Base-by-base conservation (phyloP, 768 basidiomycete genomes). In the Lactifluus pinguis region DNA sequence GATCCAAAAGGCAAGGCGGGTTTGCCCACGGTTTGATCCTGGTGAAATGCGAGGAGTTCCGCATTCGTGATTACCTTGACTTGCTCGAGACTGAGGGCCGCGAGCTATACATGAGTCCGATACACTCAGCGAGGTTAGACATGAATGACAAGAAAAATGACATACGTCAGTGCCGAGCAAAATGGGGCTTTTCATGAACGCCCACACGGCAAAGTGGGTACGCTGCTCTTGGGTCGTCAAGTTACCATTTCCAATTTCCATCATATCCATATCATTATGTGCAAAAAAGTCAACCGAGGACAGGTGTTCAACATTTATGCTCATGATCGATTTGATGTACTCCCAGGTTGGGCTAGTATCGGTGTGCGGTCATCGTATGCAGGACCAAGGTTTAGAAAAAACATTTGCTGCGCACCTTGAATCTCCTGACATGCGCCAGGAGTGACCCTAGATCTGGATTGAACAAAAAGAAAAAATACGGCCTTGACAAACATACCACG, bases 251-350 rank as follows among this genome's bases (percentile, higher is more conserved):
- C 80, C 77, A 25, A 68, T 64, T 53, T 78, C 76, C 76, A 78
- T 77, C 80, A 82, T 82, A 66, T 82, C 81, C 80, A 82, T 82
- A 60, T 83, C 81, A 59, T 81, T 81, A 64, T 82, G 81, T 0
- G 76, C 72, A 44, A 69, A 75, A 65, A 82, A 83, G 55, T 77
- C 71, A 62, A 78, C 71, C 19, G 73, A 70, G 17, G 74, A 69
- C 17, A 80, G 64, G 63, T 79, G 71, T 15, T 70, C 67, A 10
- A 75, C 77, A 60, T 81, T 81, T 19, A 68, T 75, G 5, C 57
- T 69, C 38, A 82, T 78, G 63, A 80, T 76, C 17, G 68, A 72
- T 7, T 73, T 76, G 49, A 83, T 79, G 65, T 76, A 82, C 11
- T 72, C 72, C 81, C 82, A 83, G 4, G 76, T 75, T 0, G 79